Evolutionary conservation across 2,329 filamentous ascomycete genomes (phyloP).

Genomic region (Exophiala bonariae): DNA sequence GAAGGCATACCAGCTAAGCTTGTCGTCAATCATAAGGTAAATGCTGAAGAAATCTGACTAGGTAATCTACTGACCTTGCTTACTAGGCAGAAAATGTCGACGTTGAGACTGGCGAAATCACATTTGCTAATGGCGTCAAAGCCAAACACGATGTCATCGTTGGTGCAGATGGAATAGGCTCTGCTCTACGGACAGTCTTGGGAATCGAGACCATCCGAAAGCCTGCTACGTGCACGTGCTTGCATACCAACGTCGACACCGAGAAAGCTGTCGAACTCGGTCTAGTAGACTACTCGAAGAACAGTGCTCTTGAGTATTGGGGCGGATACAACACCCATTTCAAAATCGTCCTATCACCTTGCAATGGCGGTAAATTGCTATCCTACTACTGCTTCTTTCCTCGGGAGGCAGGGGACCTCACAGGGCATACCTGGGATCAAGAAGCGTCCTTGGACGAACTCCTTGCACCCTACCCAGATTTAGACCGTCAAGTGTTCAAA

Average conservation of each 20-base stretch:
- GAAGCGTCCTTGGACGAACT: background rate
- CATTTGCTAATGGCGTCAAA: slow-evolving; percentile 54
- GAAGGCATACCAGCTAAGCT: no score
- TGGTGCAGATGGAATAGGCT: slow-evolving; percentile 68
- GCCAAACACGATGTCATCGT: slow-evolving; percentile 61
- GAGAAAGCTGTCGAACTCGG: slow-evolving; percentile 53
- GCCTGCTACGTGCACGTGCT: slow-evolving; percentile 61
- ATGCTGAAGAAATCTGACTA: no score
- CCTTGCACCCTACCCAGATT: background rate
- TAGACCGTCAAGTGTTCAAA: background rate
- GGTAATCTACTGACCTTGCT: no score
- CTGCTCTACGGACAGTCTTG: slow-evolving; percentile 60
- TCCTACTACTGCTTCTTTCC: slow-evolving; percentile 1
- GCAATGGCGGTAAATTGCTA: background rate
- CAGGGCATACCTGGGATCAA: background rate
- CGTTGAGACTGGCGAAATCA: slow-evolving; percentile 49
- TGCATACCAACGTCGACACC: slow-evolving; percentile 65
- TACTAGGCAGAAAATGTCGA: slow-evolving; percentile 46
- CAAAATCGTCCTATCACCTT: background rate
- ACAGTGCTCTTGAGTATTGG: background rate
- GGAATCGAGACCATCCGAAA: slow-evolving; percentile 61
- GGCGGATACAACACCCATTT: background rate
- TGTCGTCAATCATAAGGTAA: no score
- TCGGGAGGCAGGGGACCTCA: background rate
- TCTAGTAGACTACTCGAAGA: background rate